Evolutionary conservation across 106 monocot species (phyloP).

Genomic region (Alisma plantagoaquatica): DNA sequence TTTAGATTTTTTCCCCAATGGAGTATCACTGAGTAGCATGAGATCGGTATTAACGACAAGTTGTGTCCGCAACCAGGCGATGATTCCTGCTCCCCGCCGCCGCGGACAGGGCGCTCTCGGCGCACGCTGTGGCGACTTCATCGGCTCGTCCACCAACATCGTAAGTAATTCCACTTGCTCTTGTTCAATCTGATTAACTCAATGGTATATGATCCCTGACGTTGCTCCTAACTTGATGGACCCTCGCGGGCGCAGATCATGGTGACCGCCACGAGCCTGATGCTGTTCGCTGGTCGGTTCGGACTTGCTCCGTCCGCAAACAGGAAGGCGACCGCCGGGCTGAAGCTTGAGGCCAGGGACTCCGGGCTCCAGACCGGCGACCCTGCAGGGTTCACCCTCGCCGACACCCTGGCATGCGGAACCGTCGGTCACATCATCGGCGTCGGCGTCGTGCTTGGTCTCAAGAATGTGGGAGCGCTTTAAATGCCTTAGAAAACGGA

Average conservation of each 20-base stretch:
- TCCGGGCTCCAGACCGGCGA: constrained; percentile 97
- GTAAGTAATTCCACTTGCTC: too few relatives aligned
- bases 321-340: constrained; percentile 80
- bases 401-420: constrained; percentile 88
- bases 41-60: not conserved
- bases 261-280: constrained; percentile 78
- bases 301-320: constrained; percentile 90
- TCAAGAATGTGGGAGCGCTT: constrained; percentile 66
- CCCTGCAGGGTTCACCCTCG: constrained; percentile 95
- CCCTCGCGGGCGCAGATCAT: constrained; percentile 75
- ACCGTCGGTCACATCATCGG: constrained; percentile 80
- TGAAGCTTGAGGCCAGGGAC: constrained; percentile 87
- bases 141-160: constrained; percentile 86
- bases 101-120: constrained; percentile 42
- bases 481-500: constrained; percentile 3
- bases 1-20: too few relatives aligned
- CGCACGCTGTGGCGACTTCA: constrained; percentile 68
- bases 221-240: too few relatives aligned
- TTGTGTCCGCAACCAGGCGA: constrained; percentile 22
- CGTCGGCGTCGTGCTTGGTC: constrained; percentile 76
- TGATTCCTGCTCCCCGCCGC: constrained; percentile 17
- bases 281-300: constrained; percentile 88
- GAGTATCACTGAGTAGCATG: not conserved
- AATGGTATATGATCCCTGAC: too few relatives aligned
- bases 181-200: too few relatives aligned